Base-by-base conservation (phyloP, 2,329 filamentous ascomycete species). In the Remersonia thermophila region DNA sequence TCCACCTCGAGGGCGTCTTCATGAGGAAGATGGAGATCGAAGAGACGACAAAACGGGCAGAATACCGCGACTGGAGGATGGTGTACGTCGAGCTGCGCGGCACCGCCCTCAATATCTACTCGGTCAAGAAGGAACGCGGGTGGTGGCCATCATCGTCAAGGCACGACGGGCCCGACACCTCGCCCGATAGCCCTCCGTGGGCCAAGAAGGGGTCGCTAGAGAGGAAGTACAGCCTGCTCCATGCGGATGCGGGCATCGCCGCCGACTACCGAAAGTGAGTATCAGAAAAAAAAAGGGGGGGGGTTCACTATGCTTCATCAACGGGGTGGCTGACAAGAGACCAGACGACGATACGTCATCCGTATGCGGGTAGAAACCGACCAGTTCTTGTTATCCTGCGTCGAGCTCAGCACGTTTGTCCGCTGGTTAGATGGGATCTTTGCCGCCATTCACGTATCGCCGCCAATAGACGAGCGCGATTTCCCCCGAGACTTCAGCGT, bases 161-260 rank as follows among this genome's bases (percentile, higher is more conserved):
- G 13, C 37, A 42, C 44, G 59, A 58, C 32, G 67, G 65, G 1
- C 65, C 67, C 3, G 62, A 62, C 13, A 59, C 69, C 40, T 63
- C 59, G 41, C 63, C 65, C 13, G 67, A 68, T 49, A 64, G 60
- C 47, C 71, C 62, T 18, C 63, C 58, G 28, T 78, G 57, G 61
- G 56, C 69, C 30, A 68, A 60, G 45, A 65, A 59, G 41, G 71
- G 71, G 14, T 64, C 63, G 37, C 57, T 84, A 27, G 61, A 83
- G 44, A 72, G 66, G 52, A 71, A 68, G n/a, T 86, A 83, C 52
- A 80, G 75, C 35, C 63, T 86, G 32, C 70, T 83, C 44, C 77
- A 85, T 52, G 81, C 80, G 15, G 81, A 86, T 55, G 73, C 80
- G 15, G 81, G 81, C 9, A 71, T 85, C 42, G 81, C 82, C 8